These are phyloP conservation scores for Aspergillus pseudoterreus DNA, from an alignment of 2,329 filamentous ascomycete genomes.

Conservation along the genomic window DNA sequence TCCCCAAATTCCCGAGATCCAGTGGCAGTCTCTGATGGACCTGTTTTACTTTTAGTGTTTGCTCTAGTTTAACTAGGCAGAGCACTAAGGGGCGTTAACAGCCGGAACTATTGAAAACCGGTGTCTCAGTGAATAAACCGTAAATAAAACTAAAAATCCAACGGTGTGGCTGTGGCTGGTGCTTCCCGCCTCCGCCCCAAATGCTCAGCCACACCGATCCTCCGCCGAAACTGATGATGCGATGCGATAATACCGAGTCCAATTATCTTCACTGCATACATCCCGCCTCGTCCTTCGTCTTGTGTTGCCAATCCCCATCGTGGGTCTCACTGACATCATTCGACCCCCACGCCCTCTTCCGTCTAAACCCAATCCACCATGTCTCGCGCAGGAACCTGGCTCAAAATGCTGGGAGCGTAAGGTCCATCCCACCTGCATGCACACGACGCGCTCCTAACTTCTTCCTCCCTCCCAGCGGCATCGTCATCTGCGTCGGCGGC, in stretches of 20 bases:
- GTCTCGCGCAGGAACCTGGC: constrained; percentile 45
- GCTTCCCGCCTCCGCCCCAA: neutral
- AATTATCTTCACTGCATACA: neutral
- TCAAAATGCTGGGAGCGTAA: constrained; percentile 71
- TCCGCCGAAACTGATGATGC: neutral
- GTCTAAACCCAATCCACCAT: constrained; percentile 28
- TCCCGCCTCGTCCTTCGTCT: too few relatives aligned
- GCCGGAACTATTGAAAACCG: neutral
- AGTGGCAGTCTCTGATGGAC: too few relatives aligned
- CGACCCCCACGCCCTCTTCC: neutral
- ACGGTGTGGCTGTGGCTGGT: neutral
- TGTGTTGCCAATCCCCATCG: neutral
- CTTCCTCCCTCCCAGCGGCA: constrained; percentile 54
- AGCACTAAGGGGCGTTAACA: neutral
- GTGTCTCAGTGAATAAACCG: too few relatives aligned
- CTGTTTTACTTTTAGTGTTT: neutral
- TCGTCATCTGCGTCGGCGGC: constrained; percentile 71
- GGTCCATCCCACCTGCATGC: constrained; percentile 21
- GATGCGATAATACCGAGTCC: neutral
- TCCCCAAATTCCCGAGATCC: too few relatives aligned
- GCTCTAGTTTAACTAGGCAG: neutral
- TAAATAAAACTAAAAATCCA: too few relatives aligned
- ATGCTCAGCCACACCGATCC: neutral
- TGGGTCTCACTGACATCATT: constrained; percentile 3
- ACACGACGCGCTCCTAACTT: constrained; percentile 1